These are phyloP conservation scores for Nannizziopsis arthrosporioides DNA, from an alignment of 2,329 filamentous ascomycete species.

Conservation along the genomic window DNA sequence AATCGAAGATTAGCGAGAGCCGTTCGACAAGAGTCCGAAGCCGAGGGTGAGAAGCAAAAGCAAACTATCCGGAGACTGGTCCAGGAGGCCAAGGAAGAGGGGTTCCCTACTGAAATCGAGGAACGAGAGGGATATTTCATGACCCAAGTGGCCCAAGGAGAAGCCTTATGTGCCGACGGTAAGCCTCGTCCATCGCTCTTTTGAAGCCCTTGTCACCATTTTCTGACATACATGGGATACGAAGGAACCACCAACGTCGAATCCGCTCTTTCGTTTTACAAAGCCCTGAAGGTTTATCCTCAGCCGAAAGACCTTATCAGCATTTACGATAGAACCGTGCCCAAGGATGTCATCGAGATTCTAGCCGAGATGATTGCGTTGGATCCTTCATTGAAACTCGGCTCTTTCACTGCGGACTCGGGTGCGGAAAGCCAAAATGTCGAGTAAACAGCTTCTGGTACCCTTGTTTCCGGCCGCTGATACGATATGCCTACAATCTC, in stretches of 20 bases:
- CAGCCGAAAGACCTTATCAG: conserved; percentile 82
- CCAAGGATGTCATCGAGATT: conserved; percentile 92
- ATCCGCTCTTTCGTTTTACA: conserved; percentile 91
- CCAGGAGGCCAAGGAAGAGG: conserved; percentile 74
- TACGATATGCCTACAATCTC: background rate
- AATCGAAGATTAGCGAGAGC: conserved; percentile 37
- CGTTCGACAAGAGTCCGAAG: conserved; percentile 39
- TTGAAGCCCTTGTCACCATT: background rate
- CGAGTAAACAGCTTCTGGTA: conserved; percentile 22
- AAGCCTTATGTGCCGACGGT: conserved; percentile 74
- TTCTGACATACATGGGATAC: background rate
- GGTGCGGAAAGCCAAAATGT: conserved; percentile 23
- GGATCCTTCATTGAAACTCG: conserved; percentile 61
- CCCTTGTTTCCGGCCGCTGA: too few species aligned
- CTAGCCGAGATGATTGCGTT: conserved; percentile 96
- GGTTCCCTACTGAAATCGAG: conserved; percentile 80
- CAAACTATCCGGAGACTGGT: conserved; percentile 64
- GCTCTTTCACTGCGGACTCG: conserved; percentile 30
- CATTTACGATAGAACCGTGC: conserved; percentile 97
- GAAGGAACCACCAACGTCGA: conserved; percentile 48
- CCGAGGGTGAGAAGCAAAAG: conserved; percentile 38
- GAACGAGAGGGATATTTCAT: conserved; percentile 96
- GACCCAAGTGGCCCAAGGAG: conserved; percentile 81
- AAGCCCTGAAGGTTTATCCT: conserved; percentile 96
- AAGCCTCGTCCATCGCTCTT: conserved; percentile 28